Conservation (phyloP, 768 basidiomycete species). For the Kwoniella sp. region DNA sequence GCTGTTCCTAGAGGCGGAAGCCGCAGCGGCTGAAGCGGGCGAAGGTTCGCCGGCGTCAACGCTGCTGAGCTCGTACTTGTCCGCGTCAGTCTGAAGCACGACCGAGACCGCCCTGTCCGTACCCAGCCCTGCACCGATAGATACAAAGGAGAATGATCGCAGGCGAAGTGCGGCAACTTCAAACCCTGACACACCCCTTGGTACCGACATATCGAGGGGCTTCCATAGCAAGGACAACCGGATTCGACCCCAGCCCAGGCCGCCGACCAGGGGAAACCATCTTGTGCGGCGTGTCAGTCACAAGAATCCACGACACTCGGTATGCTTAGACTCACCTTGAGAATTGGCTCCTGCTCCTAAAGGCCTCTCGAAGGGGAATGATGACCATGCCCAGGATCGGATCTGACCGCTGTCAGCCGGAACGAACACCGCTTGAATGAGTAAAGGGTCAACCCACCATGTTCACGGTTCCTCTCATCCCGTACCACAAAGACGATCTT, state of each 20-base stretch:
- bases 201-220: slow-evolving; percentile 45
- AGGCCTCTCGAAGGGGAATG: slow-evolving; percentile 34
- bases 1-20: not conserved
- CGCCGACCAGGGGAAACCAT: slow-evolving; percentile 44
- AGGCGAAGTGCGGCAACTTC: slow-evolving; percentile 45
- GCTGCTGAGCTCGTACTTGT: slow-evolving; percentile 23
- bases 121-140: slow-evolving; percentile 13
- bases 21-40: not conserved
- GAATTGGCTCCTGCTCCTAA: slow-evolving; percentile 38
- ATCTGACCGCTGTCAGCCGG: slow-evolving; percentile 19
- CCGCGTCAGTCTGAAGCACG: slow-evolving; percentile 41
- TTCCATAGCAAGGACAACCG: slow-evolving; percentile 49
- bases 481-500: slow-evolving; percentile 45
- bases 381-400: slow-evolving; percentile 45
- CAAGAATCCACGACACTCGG: too few species aligned
- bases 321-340: slow-evolving; percentile 25
- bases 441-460: slow-evolving; percentile 27
- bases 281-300: too few species aligned
- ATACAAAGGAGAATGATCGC: slow-evolving; percentile 21
- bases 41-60: not conserved
- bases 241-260: slow-evolving; percentile 47
- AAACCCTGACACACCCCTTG: slow-evolving; percentile 40
- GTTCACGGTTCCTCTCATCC: slow-evolving; percentile 50
- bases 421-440: not conserved
- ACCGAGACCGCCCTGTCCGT: slow-evolving; percentile 28